Base-by-base conservation (phyloP, 352 stramenopile genomes). In the Peronosclerospora sorghi region DNA sequence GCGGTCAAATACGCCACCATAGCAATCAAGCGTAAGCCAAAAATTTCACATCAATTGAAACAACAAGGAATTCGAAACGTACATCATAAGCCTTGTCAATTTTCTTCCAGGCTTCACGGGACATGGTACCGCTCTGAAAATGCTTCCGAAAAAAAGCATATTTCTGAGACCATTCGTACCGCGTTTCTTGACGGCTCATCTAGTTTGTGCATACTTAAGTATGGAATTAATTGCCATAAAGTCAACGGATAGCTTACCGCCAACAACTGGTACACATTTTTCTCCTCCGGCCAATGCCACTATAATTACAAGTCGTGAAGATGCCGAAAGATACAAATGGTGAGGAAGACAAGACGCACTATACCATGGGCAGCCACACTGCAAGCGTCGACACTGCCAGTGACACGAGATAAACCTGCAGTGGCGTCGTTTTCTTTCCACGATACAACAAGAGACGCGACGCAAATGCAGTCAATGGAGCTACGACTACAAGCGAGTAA, bases 71-170 rank as follows among this genome's bases (percentile, higher is more conserved):
- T 35, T 24, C 37, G 19, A n/a, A n/a, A 56, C 57, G 51, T 61
- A 86, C 73, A 39, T 86, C 71, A 32, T 86, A 86, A 23, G 73
- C 71, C 8, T 47, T 32, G 48, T 86, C 73, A 18, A 86, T 66
- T 19, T 49, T 41, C 2, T 41, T 32, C 73, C 73, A 86, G 10
- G 67, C 52, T 32, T 79, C 48, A 5, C 34, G 38, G n/a, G 62
- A 62, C 56, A 86, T 78, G 32, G 72, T 45, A 20, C 73, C 68
- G 4, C 49, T 58, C 35, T 59, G 46, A 51, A 63, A 81, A 18
- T 77, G 44, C 26, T 74, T 66, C 15, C 64, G 56, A 45, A 67
- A 70, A 46, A 72, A 75, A 3, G 57, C 61, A 21, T 83, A 86
- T 59, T 79, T 75, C 47, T 79, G 68, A 7, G 61, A 63, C 70